Percentiles rank a stretch among this genome's conserved stretches.
Conservation (phyloP, 495 filamentous ascomycete genomes). For the Trichoderma orchidacearum region DNA sequence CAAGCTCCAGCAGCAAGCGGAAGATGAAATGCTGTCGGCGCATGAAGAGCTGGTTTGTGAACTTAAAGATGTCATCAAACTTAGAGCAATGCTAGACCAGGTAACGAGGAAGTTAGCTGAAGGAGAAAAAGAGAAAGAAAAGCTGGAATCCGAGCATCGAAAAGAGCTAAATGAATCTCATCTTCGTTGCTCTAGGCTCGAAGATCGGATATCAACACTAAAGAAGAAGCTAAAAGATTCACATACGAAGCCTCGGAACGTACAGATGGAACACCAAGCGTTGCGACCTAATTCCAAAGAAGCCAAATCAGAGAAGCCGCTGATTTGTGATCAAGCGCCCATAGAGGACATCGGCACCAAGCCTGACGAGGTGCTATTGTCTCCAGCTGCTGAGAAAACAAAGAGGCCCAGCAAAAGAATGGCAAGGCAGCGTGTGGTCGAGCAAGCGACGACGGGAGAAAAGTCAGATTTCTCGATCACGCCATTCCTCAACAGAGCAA, state of each 20-base stretch:
- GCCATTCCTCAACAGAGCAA: slow-evolving; percentile 71
- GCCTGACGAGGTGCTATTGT: slow-evolving; percentile 19
- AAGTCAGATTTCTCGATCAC: slow-evolving; percentile 90
- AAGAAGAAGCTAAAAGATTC: background rate
- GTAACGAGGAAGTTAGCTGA: background rate
- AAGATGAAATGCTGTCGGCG: background rate
- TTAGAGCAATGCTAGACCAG: background rate
- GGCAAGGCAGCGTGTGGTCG: slow-evolving; percentile 36
- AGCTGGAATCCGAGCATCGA: background rate
- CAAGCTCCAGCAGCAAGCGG: background rate
- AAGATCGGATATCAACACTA: background rate
- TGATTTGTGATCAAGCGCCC: slow-evolving; percentile 15
- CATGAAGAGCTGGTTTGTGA: background rate
- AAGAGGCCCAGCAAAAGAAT: slow-evolving; percentile 12
- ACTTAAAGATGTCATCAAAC: background rate
- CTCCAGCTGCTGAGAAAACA: slow-evolving; percentile 15
- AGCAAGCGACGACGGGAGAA: slow-evolving; percentile 51
- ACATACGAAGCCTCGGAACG: background rate
- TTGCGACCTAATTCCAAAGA: slow-evolving; percentile 18
- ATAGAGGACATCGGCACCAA: slow-evolving; percentile 17
- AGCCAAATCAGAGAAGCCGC: slow-evolving; percentile 21
- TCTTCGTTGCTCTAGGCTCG: background rate
- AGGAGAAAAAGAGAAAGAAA: background rate
- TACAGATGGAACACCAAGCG: slow-evolving; percentile 52
- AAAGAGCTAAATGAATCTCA: slow-evolving; percentile 7